A percentile compares a stretch with the other conserved stretches of the same genome.
These are phyloP conservation scores for Annulohypoxylon moriforme DNA, from an alignment of 495 filamentous ascomycete species.

Conservation along the genomic window DNA sequence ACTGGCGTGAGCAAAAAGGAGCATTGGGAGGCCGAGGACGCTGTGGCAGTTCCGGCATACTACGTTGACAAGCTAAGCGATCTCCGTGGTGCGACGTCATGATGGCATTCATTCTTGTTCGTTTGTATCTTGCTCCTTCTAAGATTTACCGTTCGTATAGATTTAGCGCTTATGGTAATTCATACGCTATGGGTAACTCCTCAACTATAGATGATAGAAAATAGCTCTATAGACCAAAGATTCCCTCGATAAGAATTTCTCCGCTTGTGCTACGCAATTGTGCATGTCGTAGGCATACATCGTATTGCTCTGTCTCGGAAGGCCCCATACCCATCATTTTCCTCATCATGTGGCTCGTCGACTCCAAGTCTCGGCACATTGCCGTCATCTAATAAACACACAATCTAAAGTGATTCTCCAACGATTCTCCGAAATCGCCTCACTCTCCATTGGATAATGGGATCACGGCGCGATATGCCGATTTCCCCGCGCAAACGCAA, in stretches of 20 bases:
- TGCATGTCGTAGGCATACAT: background rate
- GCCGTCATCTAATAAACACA: background rate
- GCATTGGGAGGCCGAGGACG: slow-evolving; percentile 76
- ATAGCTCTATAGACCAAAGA: background rate
- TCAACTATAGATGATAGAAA: slow-evolving; percentile 11
- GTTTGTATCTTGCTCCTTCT: background rate
- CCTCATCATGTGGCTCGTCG: background rate
- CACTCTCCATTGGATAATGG: slow-evolving; percentile 15
- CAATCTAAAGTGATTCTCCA: slow-evolving; percentile 22
- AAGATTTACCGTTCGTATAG: slow-evolving; percentile 6
- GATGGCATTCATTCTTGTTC: background rate
- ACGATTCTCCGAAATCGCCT: slow-evolving; percentile 36
- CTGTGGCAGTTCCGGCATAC: slow-evolving; percentile 72
- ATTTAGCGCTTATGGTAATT: slow-evolving; percentile 6
- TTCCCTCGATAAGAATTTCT: background rate
- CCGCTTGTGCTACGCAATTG: background rate
- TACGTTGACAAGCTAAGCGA: slow-evolving; percentile 88
- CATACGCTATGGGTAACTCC: background rate
- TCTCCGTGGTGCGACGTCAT: slow-evolving; percentile 58
- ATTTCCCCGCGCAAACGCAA: slow-evolving; percentile 32
- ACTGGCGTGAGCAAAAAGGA: slow-evolving; percentile 88
- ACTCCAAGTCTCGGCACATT: slow-evolving; percentile 23
- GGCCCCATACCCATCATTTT: background rate
- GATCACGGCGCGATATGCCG: slow-evolving; percentile 32
- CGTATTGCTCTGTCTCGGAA: background rate